Conservation (phyloP, 176 grass and related monocot species). For the Bromus sterilis region DNA sequence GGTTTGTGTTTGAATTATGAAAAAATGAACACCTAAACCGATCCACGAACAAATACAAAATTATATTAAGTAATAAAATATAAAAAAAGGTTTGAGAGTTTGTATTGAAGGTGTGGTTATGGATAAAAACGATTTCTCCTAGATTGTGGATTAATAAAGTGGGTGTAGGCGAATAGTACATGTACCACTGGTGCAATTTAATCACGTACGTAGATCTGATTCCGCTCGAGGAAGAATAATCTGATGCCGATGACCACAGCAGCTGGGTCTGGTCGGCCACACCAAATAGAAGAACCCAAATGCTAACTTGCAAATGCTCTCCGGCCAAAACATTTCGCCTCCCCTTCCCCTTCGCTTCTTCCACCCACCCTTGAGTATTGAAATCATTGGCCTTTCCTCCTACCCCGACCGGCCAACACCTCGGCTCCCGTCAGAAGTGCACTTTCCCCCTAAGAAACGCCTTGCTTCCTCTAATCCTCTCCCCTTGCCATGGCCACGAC, state of each 20-base stretch:
- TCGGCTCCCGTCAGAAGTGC: neutral
- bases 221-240: neutral
- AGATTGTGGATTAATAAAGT: too few relatives aligned
- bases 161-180: too few relatives aligned
- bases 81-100: too few relatives aligned
- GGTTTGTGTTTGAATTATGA: too few relatives aligned
- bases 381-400: neutral
- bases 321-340: neutral
- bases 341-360: neutral
- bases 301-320: neutral
- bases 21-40: too few relatives aligned
- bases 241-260: neutral
- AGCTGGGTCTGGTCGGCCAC: neutral
- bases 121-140: too few relatives aligned
- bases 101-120: too few relatives aligned
- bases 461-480: neutral
- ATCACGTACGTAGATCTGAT: neutral
- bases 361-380: neutral
- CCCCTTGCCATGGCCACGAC: constrained; percentile 3
- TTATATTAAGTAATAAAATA: too few relatives aligned
- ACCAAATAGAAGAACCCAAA: neutral
- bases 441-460: neutral
- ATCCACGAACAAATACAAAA: too few relatives aligned
- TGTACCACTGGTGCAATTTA: too few relatives aligned
- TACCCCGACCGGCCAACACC: neutral